Percentiles rank a stretch among this genome's conserved stretches.
Evolutionary conservation across 768 basidiomycete genomes (phyloP).

Genomic region (Strobilomyces confusus): DNA sequence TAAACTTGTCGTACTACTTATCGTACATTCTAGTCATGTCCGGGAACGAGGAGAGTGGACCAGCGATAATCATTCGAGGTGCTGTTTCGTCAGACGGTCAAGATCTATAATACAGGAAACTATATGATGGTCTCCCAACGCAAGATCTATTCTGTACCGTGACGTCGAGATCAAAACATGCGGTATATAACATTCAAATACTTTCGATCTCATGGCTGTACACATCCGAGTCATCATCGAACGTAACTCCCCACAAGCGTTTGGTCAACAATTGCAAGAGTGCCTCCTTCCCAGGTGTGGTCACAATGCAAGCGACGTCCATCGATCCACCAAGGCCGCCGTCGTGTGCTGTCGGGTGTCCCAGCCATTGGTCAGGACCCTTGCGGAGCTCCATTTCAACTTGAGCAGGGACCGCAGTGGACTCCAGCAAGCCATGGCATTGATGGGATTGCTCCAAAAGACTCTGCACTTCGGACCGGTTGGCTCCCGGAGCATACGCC

Average conservation of each 20-base stretch:
- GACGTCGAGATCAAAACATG: too few relatives aligned
- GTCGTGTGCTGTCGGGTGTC: constrained; percentile 17
- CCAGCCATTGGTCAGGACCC: constrained; percentile 20
- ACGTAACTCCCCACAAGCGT: constrained; percentile 50
- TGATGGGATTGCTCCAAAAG: constrained; percentile 39
- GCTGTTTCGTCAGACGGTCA: too few relatives aligned
- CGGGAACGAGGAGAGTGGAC: too few relatives aligned
- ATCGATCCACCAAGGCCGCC: constrained; percentile 21
- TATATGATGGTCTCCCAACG: too few relatives aligned
- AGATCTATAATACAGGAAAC: too few relatives aligned
- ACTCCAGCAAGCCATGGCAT: constrained; percentile 40
- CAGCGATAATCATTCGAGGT: too few relatives aligned
- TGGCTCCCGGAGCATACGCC: constrained; percentile 63
- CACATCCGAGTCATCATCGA: background rate
- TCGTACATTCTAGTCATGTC: too few relatives aligned
- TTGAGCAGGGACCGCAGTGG: constrained; percentile 50
- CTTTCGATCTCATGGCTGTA: background rate
- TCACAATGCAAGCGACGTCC: constrained; percentile 46
- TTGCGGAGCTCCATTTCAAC: constrained; percentile 43
- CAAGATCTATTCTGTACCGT: too few relatives aligned
- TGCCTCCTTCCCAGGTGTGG: constrained; percentile 58
- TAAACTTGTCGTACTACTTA: too few relatives aligned
- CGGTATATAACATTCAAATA: background rate
- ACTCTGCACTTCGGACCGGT: constrained; percentile 60
- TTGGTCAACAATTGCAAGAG: constrained; percentile 46